Evolutionary conservation across 441 rosid species (phyloP).

Genomic region (Syzygium syzygioides): DNA sequence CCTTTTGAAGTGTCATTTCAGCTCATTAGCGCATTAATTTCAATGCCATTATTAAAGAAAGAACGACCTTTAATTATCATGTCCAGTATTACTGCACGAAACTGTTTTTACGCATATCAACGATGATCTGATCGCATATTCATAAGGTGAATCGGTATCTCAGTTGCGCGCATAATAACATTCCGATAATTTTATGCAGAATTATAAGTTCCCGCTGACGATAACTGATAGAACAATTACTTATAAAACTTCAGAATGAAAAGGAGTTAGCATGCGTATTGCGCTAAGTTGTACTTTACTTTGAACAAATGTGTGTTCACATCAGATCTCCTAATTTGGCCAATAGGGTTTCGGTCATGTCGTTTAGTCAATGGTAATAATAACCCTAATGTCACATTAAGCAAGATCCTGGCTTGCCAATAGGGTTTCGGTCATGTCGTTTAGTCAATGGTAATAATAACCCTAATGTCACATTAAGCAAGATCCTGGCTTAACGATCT

Average conservation of each 20-base stretch:
- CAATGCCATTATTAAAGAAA: neutral
- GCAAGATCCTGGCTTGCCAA: constrained; percentile 57
- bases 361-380: constrained; percentile 11
- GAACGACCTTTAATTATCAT: neutral
- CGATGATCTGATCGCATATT: neutral
- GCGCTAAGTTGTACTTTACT: neutral
- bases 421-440: constrained; percentile 1
- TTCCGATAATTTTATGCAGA: neutral
- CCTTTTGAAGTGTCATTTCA: constrained; percentile 12
- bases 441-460: constrained; percentile 11
- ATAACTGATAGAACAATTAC: neutral
- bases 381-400: constrained; percentile 8
- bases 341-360: constrained; percentile 15
- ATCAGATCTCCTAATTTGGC: neutral
- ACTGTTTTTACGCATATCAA: neutral
- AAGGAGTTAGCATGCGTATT: neutral
- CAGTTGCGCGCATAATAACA: neutral
- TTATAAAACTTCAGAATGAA: neutral
- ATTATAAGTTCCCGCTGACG: neutral
- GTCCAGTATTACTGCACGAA: neutral
- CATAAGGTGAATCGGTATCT: neutral
- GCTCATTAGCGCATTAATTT: neutral
- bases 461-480: constrained; percentile 18
- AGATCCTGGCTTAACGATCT: constrained; percentile 57
- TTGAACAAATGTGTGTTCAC: neutral